Conservation (phyloP, 306 rosid genomes). For the Lathyrus oleraceus region DNA sequence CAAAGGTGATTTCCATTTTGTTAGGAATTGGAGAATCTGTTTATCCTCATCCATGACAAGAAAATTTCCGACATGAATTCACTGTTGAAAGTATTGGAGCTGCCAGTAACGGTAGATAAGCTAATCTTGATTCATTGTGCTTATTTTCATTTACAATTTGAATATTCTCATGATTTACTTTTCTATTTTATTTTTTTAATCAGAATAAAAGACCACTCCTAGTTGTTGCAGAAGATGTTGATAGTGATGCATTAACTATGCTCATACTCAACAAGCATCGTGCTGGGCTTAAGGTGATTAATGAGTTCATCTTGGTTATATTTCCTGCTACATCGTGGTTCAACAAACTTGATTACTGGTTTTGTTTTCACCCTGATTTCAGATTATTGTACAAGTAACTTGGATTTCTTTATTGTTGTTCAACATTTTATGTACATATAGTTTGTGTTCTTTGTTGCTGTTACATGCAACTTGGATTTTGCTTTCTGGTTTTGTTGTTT, state of each 20-base stretch:
- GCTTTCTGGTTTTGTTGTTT: conserved; percentile 5
- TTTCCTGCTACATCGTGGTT: neutral
- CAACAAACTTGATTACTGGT: conserved; percentile 20
- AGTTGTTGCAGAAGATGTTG: conserved; percentile 95
- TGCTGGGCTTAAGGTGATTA: conserved; percentile 82
- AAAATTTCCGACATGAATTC: conserved; percentile 79
- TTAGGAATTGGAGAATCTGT: conserved; percentile 88
- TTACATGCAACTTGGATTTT: conserved; percentile 1
- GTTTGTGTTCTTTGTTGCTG: conserved; percentile 5
- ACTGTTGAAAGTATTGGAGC: conserved; percentile 73
- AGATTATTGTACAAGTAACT: neutral
- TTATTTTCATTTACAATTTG: conserved; percentile 32
- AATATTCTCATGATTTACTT: conserved; percentile 33
- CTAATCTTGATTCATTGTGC: conserved; percentile 21
- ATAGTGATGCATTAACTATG: conserved; percentile 84
- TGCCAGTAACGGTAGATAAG: conserved; percentile 61
- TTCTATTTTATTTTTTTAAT: conserved; percentile 32
- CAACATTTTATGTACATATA: neutral
- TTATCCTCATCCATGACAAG: conserved; percentile 87
- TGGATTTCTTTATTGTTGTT: neutral
- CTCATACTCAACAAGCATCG: conserved; percentile 96
- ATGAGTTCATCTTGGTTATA: conserved; percentile 24
- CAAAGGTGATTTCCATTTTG: conserved; percentile 25
- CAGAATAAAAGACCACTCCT: too few relatives aligned
- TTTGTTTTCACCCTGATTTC: too few relatives aligned